These are phyloP conservation scores for Cyclotella baltica DNA, from an alignment of 108 stramenopile species.

Conservation along the genomic window DNA sequence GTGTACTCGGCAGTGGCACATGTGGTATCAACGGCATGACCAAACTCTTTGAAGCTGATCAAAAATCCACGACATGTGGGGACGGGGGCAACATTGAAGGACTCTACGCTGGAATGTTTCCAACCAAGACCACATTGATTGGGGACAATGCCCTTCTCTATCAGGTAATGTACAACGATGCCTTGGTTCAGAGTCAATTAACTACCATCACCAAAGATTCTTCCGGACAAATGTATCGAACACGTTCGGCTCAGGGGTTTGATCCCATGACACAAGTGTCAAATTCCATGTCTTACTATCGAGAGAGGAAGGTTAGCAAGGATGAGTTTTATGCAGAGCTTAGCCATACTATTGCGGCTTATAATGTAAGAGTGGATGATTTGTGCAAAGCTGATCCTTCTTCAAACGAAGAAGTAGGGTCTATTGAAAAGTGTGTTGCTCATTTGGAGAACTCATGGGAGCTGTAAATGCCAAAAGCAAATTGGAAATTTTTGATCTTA, in stretches of 20 bases:
- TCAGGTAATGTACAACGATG: conserved; percentile 38
- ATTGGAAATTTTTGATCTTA: neutral
- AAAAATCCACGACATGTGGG: conserved; percentile 27
- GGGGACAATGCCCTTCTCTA: conserved; percentile 56
- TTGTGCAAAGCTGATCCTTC: conserved; percentile 37
- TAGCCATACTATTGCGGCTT: conserved; percentile 17
- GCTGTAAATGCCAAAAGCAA: neutral
- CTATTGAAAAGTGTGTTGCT: conserved; percentile 21
- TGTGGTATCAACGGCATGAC: conserved; percentile 58
- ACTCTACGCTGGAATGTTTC: conserved; percentile 9
- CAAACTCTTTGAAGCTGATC: conserved; percentile 52
- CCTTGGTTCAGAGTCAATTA: conserved; percentile 56
- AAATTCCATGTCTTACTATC: conserved; percentile 43
- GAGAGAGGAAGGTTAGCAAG: conserved; percentile 47
- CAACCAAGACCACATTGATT: conserved; percentile 39
- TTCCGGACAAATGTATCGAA: conserved; percentile 25
- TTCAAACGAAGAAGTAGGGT: conserved; percentile 12
- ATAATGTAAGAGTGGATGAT: conserved; percentile 34
- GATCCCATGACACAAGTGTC: conserved; percentile 14
- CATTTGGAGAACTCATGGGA: conserved; percentile 35
- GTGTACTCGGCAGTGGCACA: conserved; percentile 42
- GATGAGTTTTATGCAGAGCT: conserved; percentile 42
- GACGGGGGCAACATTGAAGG: conserved; percentile 43
- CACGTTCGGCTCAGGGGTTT: conserved; percentile 57
- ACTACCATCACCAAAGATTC: conserved; percentile 38